Evolutionary conservation across 768 basidiomycete genomes (phyloP), one percentile per base, ranked within the genome.

Genomic region (Auriscalpium vulgare): DNA sequence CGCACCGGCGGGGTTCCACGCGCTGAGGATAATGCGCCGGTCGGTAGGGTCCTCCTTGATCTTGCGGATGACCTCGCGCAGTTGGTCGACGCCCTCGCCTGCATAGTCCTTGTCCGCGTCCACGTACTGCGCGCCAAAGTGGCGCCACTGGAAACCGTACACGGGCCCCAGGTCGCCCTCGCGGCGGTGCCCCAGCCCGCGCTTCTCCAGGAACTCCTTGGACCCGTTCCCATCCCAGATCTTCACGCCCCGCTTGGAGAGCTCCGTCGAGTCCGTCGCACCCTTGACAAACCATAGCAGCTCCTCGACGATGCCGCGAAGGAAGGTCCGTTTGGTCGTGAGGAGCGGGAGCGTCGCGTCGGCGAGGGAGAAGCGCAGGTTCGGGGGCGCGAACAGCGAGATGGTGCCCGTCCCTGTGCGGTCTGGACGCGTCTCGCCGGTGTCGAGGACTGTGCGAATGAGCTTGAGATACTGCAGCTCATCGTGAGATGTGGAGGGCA

Each of bases 221-320:
- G 87, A 87, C 8, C 92, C 95, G 61, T 99, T 98, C 0, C 95
- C 94, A 67, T 97, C 94, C 97, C 97, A 99, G 63, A 99, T 98
- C 69, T 90, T 89, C 59, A 98, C 81, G 51, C 91, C 93, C 67
- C 90, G 90, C 35, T 79, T 76, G 1, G 84, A 82, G 43, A 99
- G 78, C 0, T 85, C 62, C 6, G 74, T 84, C 0, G 89, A 83
- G 71, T 97, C 92, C 0, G 95, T 97, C 8, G 76, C 78, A 1
- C 95, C 95, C 38, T 76, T 74, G 14, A 97, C 72, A 65, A 99
- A 99, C 95, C 95, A 99, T 8, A 98, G 76, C 1, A 99, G 82
- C 63, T 98, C 95, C 66, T 95, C 94, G 19, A 91, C 71, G 43
- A 99, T 95, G 0, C 92, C 95, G 34, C 90, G 85, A 23, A 89